phyloP scores from a whole-genome alignment of 768 basidiomycete genomes.

The Fibroporia radiculosa region DNA sequence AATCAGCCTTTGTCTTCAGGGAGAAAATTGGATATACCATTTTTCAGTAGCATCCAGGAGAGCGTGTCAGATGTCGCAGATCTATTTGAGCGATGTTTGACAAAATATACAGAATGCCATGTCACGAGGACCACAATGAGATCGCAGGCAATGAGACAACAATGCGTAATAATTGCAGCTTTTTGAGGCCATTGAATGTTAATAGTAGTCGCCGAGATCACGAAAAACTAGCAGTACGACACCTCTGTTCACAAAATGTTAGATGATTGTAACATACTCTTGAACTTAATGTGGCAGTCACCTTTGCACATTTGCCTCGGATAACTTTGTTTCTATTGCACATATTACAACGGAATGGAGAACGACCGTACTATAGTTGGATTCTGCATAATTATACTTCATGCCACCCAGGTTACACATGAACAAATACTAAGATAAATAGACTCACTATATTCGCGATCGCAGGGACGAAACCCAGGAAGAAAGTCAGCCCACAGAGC shows the following conservation, averaged over 20 bases:
- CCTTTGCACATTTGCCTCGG: background rate
- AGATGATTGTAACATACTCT: background rate
- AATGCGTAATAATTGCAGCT: background rate
- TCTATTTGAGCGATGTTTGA: background rate
- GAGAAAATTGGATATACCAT: background rate
- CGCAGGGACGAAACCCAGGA: background rate
- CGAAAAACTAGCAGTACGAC: background rate
- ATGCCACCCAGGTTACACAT: background rate
- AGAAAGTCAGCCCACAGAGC: background rate
- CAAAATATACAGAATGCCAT: background rate
- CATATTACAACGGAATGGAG: background rate
- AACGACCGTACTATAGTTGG: background rate
- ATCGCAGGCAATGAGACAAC: background rate
- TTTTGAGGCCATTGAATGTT: background rate
- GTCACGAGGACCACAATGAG: background rate
- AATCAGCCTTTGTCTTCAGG: background rate
- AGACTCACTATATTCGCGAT: background rate
- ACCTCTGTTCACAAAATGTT: background rate
- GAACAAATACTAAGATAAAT: background rate
- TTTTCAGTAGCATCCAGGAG: background rate
- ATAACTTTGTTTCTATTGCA: background rate
- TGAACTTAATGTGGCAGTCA: too few species aligned
- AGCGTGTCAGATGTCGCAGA: background rate
- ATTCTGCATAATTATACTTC: background rate
- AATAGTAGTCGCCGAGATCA: background rate